Base-by-base conservation (phyloP, 257 asterid genomes). In the Schizonepeta tenuifolia region DNA sequence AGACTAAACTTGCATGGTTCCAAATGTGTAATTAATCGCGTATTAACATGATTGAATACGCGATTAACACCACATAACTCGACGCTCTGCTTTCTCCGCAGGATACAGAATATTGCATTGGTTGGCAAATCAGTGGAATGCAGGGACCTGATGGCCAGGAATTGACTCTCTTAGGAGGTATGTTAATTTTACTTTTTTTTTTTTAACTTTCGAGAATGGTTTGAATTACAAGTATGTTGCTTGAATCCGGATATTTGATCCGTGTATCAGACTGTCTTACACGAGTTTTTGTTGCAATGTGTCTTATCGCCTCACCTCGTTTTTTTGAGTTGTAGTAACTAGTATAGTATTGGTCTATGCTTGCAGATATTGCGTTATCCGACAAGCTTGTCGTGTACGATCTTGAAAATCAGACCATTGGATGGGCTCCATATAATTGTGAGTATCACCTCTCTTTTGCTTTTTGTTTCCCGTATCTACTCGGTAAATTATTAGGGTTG, bases 371-470 rank as follows among this genome's bases (percentile, higher is more conserved):
- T 73, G 96, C 86, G 44, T 72, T 93, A 54, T 62, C 96, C 14
- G 85, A 91, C 88, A 93, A 89, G 93, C 96, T 93, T 63, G 89
- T 90, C 26, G 55, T 82, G 53, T 93, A 93, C 71, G 96, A 90
- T 84, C 84, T 93, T 51, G 98, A 87, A 65, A 84, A 89, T 54
- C 91, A 83, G 86, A 83, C 87, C 9, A 80, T 93, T 53, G 98
- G 98, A 81, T 91, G 97, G 97, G 65, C 85, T 49, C 79, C 83
- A 41, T 83, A 89, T 64, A 84, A 93, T 82, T 91, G 96, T 90
- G 82, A 90, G 98, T 86, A 54, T 10, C 26, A 43, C 15, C 1
- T 3, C 26, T 18, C 49, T 49, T 44, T 9, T 14, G 7, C 53
- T 13, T 15, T 24, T 7, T 6, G 5, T 24, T 46, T 15, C 55